Evolutionary conservation across 345 rosid species (phyloP).

Genomic region (Erodium maritimum): DNA sequence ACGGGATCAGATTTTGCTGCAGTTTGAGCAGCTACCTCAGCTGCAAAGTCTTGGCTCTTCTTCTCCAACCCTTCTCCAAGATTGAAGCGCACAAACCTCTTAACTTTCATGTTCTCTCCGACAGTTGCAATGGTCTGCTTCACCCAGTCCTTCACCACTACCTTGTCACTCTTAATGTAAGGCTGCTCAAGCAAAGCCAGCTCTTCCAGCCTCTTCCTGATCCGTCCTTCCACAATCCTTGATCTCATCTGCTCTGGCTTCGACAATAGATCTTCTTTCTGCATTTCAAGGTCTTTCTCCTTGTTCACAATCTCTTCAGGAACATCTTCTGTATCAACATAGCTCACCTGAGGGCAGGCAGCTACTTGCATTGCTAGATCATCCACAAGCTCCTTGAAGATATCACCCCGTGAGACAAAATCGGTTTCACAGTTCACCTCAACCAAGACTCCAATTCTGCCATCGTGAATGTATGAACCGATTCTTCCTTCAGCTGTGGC

Average conservation of each 20-base stretch:
- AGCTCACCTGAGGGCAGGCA: constrained; percentile 84
- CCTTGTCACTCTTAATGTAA: constrained; percentile 81
- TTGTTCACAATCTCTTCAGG: constrained; percentile 67
- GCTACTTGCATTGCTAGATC: constrained; percentile 97
- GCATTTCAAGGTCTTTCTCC: constrained; percentile 89
- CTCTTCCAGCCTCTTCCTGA: constrained; percentile 78
- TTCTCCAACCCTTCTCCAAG: constrained; percentile 92
- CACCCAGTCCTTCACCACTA: constrained; percentile 72
- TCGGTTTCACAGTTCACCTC: constrained; percentile 97
- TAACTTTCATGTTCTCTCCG: constrained; percentile 88
- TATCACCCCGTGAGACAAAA: constrained; percentile 90
- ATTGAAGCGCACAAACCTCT: constrained; percentile 71
- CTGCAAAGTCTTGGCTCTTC: constrained; percentile 91
- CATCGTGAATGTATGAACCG: constrained; percentile 85
- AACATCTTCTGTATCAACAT: constrained; percentile 73
- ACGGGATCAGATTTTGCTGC: constrained; percentile 42
- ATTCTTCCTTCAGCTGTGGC: constrained; percentile 93
- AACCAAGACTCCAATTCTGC: constrained; percentile 84
- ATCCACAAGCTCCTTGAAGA: constrained; percentile 84
- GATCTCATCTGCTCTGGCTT: constrained; percentile 87
- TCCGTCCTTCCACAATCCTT: constrained; percentile 87
- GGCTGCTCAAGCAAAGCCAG: constrained; percentile 90
- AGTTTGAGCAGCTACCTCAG: constrained; percentile 93
- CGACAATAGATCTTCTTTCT: constrained; percentile 81
- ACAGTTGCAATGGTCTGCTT: constrained; percentile 89